These are phyloP conservation scores for Paraphaeosphaeria sporulosa DNA, from an alignment of 2,329 filamentous ascomycete genomes.

Conservation along the genomic window DNA sequence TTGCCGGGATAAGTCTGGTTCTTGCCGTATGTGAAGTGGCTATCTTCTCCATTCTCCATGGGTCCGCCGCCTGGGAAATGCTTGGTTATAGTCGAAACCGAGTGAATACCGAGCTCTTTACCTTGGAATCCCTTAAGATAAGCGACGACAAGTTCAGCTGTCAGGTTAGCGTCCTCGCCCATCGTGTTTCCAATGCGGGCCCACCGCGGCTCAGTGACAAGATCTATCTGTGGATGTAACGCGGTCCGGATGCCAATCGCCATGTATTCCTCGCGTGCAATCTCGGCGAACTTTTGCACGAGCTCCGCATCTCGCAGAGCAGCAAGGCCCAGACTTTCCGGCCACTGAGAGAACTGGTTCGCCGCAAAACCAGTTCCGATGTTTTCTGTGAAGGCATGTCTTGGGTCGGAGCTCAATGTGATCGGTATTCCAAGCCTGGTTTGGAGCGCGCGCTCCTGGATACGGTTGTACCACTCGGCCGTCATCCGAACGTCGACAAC, in stretches of 20 bases:
- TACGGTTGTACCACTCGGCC: constrained; percentile 52
- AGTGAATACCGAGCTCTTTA: constrained; percentile 52
- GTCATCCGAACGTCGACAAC: constrained; percentile 49
- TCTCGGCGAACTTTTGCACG: constrained; percentile 57
- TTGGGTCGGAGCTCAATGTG: constrained; percentile 58
- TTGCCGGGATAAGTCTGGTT: constrained; percentile 59
- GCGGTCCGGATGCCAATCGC: constrained; percentile 55
- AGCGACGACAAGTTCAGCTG: constrained; percentile 47
- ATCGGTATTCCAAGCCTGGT: constrained; percentile 60
- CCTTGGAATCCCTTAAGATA: constrained; percentile 61
- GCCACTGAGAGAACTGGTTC: constrained; percentile 60
- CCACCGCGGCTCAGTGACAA: constrained; percentile 62
- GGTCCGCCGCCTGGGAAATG: constrained; percentile 63
- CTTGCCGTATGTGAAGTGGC: constrained; percentile 62
- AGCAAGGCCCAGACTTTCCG: constrained; percentile 59
- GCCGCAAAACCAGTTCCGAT: constrained; percentile 55
- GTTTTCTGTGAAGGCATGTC: constrained; percentile 56
- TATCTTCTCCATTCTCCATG: constrained; percentile 59
- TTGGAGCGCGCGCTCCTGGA: constrained; percentile 54
- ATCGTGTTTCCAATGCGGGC: constrained; percentile 56
- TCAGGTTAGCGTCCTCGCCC: constrained; percentile 58
- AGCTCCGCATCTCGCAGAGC: constrained; percentile 56
- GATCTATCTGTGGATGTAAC: constrained; percentile 61
- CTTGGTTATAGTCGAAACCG: constrained; percentile 60
- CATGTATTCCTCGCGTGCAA: constrained; percentile 58